These are phyloP conservation scores for Sisymbrium altissimum DNA, from an alignment of 345 rosid genomes.

Conservation along the genomic window DNA sequence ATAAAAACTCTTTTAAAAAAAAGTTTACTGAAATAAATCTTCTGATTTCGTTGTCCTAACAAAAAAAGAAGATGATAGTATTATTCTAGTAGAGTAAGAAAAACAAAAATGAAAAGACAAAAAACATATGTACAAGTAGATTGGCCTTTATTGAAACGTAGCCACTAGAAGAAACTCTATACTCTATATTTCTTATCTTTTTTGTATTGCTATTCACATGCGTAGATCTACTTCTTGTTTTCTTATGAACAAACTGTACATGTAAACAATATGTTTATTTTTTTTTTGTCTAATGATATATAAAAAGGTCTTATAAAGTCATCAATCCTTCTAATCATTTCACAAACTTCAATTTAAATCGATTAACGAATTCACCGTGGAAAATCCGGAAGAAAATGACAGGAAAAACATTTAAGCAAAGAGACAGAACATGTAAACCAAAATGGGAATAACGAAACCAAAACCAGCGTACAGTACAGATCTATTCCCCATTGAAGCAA, in stretches of 20 bases:
- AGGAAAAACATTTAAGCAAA: not conserved
- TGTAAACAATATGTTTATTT: not conserved
- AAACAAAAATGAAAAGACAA: not conserved
- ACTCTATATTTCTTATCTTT: constrained; percentile 4
- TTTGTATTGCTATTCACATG: constrained; percentile 13
- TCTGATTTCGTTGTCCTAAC: not conserved
- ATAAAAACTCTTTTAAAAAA: not conserved
- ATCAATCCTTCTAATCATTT: not conserved
- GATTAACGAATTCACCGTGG: not conserved
- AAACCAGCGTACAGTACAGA: constrained; percentile 4
- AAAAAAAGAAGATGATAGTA: not conserved
- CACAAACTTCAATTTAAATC: not conserved
- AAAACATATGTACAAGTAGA: constrained; percentile 14
- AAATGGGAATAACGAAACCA: not conserved
- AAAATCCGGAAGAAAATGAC: not conserved
- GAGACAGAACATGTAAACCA: not conserved
- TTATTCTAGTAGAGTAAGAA: not conserved
- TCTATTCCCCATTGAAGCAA: constrained; percentile 8
- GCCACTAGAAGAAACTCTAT: constrained; percentile 10
- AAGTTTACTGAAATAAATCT: not conserved
- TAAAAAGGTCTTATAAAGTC: not conserved
- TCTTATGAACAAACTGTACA: constrained; percentile 16
- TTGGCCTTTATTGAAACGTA: constrained; percentile 23
- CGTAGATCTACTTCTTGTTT: constrained; percentile 26
- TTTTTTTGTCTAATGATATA: not conserved